Conservation (phyloP, 2,329 filamentous ascomycete genomes). For the Thyridium curvatum region DNA sequence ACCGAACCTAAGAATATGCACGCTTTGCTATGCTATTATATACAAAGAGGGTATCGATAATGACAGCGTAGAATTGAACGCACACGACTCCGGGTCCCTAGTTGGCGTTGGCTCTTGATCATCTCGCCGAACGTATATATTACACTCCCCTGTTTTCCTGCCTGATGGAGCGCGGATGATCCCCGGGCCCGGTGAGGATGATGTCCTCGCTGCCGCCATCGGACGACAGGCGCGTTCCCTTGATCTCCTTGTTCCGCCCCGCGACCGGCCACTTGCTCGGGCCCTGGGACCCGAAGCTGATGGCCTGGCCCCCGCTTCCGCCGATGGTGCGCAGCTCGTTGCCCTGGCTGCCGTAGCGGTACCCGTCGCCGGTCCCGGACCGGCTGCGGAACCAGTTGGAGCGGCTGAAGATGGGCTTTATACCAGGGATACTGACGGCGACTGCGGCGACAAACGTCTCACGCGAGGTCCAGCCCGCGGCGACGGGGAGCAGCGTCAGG, state of each 20-base stretch:
- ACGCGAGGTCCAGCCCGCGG: slow-evolving; percentile 2
- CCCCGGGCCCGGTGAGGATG: not conserved
- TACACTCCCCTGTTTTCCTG: too few species aligned
- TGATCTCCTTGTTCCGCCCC: not conserved
- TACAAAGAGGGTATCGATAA: too few species aligned
- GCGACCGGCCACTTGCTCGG: not conserved
- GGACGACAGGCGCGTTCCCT: not conserved
- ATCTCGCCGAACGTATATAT: too few species aligned
- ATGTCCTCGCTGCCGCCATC: not conserved
- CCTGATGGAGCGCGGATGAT: too few species aligned
- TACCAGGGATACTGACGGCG: slow-evolving; percentile 3
- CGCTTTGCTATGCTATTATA: too few species aligned
- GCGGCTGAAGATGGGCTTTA: slow-evolving; percentile 3
- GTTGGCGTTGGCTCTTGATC: too few species aligned
- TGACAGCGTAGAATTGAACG: too few species aligned
- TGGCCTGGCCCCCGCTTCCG: not conserved
- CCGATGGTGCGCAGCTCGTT: not conserved
- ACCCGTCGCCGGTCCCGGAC: not conserved
- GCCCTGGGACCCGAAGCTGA: not conserved
- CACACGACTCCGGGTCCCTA: too few species aligned
- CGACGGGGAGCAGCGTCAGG: too few species aligned
- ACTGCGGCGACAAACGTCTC: slow-evolving; percentile 3
- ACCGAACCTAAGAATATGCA: too few species aligned
- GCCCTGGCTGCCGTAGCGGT: not conserved
- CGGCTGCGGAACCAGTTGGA: slow-evolving; percentile 1